phyloP scores from a whole-genome alignment of 768 basidiomycete genomes.

The Termitomyces sp. region DNA sequence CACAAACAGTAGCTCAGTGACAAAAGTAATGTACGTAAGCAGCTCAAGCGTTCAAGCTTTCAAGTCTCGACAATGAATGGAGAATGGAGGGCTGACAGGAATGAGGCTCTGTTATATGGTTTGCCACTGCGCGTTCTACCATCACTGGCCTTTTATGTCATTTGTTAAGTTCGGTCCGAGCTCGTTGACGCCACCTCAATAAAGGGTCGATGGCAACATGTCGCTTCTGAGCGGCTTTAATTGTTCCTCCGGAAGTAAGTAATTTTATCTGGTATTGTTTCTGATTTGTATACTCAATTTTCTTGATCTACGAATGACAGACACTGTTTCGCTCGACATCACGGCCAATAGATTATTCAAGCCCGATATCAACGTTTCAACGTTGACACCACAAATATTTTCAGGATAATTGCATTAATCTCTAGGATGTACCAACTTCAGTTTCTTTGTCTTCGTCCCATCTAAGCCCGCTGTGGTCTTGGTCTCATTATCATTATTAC shows the following conservation, averaged over 20 bases:
- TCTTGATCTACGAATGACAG: background rate
- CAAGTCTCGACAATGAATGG: background rate
- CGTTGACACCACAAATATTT: background rate
- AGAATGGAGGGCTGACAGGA: background rate
- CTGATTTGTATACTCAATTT: background rate
- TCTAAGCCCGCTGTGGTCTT: background rate
- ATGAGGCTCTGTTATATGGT: background rate
- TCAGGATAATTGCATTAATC: background rate
- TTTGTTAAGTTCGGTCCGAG: slow-evolving; percentile 6
- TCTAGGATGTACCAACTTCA: background rate
- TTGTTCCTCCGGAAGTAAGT: background rate
- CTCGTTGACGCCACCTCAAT: slow-evolving; percentile 1
- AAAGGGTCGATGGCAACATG: slow-evolving; percentile 9
- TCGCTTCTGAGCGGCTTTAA: background rate
- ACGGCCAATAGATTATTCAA: background rate
- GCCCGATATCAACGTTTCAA: background rate
- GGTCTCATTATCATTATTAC: background rate
- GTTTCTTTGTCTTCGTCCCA: background rate
- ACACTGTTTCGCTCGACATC: background rate
- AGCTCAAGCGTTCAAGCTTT: background rate
- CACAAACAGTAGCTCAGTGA: background rate
- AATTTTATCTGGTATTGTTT: background rate
- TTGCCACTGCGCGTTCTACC: background rate
- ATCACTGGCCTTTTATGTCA: background rate
- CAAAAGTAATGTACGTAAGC: slow-evolving; percentile 17